Base-by-base conservation (phyloP, 805 yeast species). In the Maudiozyma pseudohumilis region DNA sequence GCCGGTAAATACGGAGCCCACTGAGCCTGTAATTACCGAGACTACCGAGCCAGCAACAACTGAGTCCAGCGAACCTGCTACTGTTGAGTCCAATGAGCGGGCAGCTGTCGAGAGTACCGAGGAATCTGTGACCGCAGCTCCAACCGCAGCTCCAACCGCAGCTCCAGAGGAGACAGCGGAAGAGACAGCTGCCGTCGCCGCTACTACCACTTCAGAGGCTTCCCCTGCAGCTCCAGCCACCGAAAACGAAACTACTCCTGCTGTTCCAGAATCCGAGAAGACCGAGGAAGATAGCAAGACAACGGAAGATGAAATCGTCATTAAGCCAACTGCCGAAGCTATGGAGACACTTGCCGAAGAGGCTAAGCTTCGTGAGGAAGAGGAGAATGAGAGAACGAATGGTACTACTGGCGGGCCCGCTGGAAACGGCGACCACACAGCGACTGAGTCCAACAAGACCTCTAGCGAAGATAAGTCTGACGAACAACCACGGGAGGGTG, bases 321-420 rank as follows among this genome's bases (percentile, higher is more conserved):
- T 52, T 8, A 56, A 61, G 34, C 60, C 64, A 21, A 49, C 60
- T 10, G 65, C 62, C 17, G 62, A 56, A 41, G 63, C 59, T 6
- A 59, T 62, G 32, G 65, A 65, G 53, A 57, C 56, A 31, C 44
- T 64, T 25, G 61, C 62, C 41, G 69, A 65, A 45, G 67, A 64
- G 38, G 64, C 64, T 22, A 58, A 55, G 40, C 47, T 60, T 35
- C 63, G 66, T 24, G 62, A 61, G 44, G 66, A 63, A 21, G 62
- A 56, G 36, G 54, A 52, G 39, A 42, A 39, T 23, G 58, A 54
- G 36, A 48, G 38, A 42, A 15, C 15, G 8, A 29, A 16, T 13
- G 18, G 18, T 11, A 39, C 33, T 20, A 36, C 32, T 13, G 33
- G 16, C 7, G 17, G 24, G 18, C 19, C 24, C 7, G 15, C 34